Conservation (phyloP, 2,329 filamentous ascomycete genomes). For the Boeremia exigua region DNA sequence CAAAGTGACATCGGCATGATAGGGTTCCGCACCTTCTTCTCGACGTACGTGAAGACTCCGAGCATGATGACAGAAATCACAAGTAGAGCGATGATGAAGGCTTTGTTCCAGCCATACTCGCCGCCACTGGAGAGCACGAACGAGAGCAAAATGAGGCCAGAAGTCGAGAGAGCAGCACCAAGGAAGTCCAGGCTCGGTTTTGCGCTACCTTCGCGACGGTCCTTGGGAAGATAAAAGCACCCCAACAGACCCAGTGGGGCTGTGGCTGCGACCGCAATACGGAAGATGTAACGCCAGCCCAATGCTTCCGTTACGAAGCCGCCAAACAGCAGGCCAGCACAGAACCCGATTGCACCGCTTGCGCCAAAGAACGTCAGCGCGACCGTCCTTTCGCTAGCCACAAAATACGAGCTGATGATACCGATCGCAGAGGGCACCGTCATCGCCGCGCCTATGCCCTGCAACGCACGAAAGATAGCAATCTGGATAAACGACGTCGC, state of each 20-base stretch:
- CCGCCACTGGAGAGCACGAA: constrained; percentile 12
- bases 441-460: constrained; percentile 15
- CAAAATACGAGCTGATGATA: constrained; percentile 14
- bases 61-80: constrained; percentile 10
- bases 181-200: constrained; percentile 14
- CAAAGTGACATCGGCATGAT: constrained; percentile 16
- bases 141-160: constrained; percentile 8
- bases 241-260: constrained; percentile 4
- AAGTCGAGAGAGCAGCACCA: constrained; percentile 5
- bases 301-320: constrained; percentile 12
- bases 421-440: constrained; percentile 12
- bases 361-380: constrained; percentile 14
- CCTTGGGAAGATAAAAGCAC: constrained; percentile 6
- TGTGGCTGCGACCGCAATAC: constrained; percentile 7
- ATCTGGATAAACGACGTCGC: constrained; percentile 13
- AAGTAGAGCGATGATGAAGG: constrained; percentile 12
- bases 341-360: constrained; percentile 13
- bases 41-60: constrained; percentile 11
- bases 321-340: constrained; percentile 12
- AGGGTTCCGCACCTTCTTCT: constrained; percentile 13
- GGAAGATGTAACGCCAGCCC: constrained; percentile 16
- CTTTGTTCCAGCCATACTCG: constrained; percentile 17
- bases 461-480: constrained; percentile 12
- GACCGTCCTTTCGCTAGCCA: constrained; percentile 10
- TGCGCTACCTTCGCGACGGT: constrained; percentile 10